A percentile compares a stretch with the other conserved stretches of the same genome.
phyloP scores from a whole-genome alignment of 2,329 filamentous ascomycete genomes.

The Orbilia javanica region DNA sequence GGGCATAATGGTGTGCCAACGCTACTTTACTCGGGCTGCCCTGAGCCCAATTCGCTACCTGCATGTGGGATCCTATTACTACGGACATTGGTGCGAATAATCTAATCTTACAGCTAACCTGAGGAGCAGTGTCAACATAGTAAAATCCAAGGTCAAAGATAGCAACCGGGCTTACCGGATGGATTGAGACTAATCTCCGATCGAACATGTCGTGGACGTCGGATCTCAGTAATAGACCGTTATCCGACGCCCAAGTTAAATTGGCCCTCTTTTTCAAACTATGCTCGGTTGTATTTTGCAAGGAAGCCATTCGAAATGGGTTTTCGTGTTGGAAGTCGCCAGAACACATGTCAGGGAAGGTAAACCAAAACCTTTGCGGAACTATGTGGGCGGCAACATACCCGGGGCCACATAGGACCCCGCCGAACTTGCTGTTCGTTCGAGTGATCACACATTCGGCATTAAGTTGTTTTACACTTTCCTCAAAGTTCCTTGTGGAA shows the following conservation, averaged over 20 bases:
- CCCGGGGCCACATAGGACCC: neutral
- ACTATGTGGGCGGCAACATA: slow-evolving; percentile 18
- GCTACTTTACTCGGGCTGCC: neutral
- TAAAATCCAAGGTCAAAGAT: too few relatives aligned
- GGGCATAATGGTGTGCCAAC: neutral
- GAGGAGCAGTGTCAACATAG: too few relatives aligned
- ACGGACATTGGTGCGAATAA: slow-evolving; percentile 17
- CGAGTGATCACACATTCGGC: neutral
- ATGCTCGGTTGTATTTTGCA: too few relatives aligned
- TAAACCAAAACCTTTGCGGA: neutral
- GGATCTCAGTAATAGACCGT: slow-evolving; percentile 5
- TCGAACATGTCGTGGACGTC: slow-evolving; percentile 25
- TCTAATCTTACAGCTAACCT: neutral
- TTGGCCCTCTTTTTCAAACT: neutral
- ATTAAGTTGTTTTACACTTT: neutral
- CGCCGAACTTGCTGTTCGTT: neutral
- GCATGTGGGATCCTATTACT: neutral
- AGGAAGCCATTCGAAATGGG: too few relatives aligned
- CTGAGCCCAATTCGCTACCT: neutral
- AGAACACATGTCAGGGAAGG: neutral
- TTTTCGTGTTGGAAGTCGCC: too few relatives aligned
- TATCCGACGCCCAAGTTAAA: neutral
- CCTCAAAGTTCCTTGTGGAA: too few relatives aligned
- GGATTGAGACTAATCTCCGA: neutral
- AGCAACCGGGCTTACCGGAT: neutral